Percentiles rank a stretch among this genome's conserved stretches.
Evolutionary conservation across 1,284 basidiomycete species (phyloP).

Genomic region (Caloboletus firmus): DNA sequence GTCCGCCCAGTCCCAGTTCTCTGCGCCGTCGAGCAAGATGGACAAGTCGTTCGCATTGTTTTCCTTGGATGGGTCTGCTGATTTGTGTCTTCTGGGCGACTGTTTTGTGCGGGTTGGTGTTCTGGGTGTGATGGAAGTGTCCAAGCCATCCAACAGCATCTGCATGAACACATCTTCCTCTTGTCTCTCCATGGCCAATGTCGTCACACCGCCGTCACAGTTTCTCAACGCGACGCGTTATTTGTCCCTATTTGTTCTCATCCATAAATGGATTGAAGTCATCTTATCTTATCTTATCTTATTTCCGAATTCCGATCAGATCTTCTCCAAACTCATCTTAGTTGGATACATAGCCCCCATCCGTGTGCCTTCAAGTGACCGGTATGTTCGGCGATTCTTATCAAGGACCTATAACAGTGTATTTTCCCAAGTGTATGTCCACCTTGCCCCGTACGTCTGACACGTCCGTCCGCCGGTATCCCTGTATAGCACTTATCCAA

Average conservation of each 20-base stretch:
- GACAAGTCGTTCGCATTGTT: constrained; percentile 34
- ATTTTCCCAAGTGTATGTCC: not conserved
- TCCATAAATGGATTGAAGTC: not conserved
- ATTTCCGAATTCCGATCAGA: not conserved
- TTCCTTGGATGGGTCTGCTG: constrained; percentile 5
- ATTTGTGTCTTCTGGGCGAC: constrained; percentile 11
- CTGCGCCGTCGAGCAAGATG: constrained; percentile 52
- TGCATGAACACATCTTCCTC: constrained; percentile 52
- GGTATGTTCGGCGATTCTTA: not conserved
- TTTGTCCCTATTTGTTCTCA: constrained; percentile 19
- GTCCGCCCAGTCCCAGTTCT: constrained; percentile 53
- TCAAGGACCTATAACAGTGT: not conserved
- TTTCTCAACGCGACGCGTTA: constrained; percentile 28
- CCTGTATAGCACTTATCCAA: not conserved
- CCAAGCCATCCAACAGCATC: constrained; percentile 46
- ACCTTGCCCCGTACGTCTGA: not conserved
- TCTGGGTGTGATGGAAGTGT: constrained; percentile 30
- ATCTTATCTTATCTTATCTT: constrained; percentile 12
- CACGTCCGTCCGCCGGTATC: constrained; percentile 6
- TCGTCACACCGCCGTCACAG: not conserved
- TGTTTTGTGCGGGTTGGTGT: not conserved
- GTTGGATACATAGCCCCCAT: too few species aligned
- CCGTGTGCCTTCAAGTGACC: too few species aligned
- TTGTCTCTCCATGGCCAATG: constrained; percentile 18
- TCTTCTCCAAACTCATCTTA: too few species aligned